phyloP scores from a whole-genome alignment of 2,329 filamentous ascomycete genomes.

The Hymenotorrendiella dingleyae region DNA sequence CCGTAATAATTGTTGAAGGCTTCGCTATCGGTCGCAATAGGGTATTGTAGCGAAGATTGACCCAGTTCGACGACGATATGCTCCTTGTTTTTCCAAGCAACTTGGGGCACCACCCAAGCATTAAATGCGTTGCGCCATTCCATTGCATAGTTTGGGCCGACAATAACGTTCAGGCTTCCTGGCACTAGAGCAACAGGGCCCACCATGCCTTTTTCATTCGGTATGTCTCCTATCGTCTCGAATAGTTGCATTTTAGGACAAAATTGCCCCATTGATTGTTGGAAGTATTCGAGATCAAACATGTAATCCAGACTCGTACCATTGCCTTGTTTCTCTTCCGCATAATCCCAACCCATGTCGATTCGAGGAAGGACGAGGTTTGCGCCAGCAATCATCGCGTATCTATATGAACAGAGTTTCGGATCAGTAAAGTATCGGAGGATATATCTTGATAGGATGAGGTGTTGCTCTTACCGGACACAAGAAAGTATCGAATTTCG shows the following conservation, averaged over 20 bases:
- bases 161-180: constrained; percentile 9
- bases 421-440: no score
- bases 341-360: constrained; percentile 11
- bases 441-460: no score
- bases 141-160: not conserved
- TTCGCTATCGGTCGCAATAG: constrained; percentile 29
- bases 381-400: constrained; percentile 26
- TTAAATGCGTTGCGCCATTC: constrained; percentile 18
- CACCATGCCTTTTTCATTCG: constrained; percentile 7
- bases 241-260: constrained; percentile 22
- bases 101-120: constrained; percentile 15
- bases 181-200: constrained; percentile 17
- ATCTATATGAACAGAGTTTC: no score
- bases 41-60: constrained; percentile 33
- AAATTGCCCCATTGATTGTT: constrained; percentile 16
- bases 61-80: constrained; percentile 16
- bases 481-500: constrained; percentile 28
- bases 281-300: constrained; percentile 22
- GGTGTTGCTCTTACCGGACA: no score
- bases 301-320: constrained; percentile 19
- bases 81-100: not conserved
- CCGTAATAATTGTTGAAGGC: constrained; percentile 33
- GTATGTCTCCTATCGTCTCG: constrained; percentile 8
- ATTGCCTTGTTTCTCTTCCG: constrained; percentile 9
- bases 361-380: constrained; percentile 22